Percentiles rank a stretch among this genome's conserved stretches.
phyloP scores from a whole-genome alignment of 495 filamentous ascomycete species.

The Aspergillus mulundensis region DNA sequence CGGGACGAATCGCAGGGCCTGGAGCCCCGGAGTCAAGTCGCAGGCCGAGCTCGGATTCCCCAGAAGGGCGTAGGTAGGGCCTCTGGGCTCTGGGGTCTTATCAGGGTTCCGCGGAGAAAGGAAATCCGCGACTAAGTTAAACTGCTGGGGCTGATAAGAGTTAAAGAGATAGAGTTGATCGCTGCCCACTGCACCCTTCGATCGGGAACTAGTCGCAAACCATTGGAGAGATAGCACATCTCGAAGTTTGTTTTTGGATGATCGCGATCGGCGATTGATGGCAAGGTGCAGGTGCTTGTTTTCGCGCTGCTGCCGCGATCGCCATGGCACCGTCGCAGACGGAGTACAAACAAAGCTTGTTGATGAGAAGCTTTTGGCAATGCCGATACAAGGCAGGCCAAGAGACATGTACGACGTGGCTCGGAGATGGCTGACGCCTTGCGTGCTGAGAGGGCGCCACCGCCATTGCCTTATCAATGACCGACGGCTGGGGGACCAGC shows the following conservation, averaged over 20 bases:
- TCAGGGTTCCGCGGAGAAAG: constrained; percentile 1
- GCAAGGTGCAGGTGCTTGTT: neutral
- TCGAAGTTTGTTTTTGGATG: neutral
- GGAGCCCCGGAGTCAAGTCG: neutral
- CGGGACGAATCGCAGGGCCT: neutral
- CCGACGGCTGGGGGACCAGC: no score
- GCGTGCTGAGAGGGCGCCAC: neutral
- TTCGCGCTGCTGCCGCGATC: neutral
- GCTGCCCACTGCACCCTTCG: neutral
- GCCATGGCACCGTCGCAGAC: neutral
- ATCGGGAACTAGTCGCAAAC: neutral
- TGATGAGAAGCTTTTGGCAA: neutral
- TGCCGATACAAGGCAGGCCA: neutral
- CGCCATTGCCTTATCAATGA: no score
- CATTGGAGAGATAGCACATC: neutral
- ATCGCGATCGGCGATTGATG: neutral
- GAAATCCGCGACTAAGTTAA: neutral
- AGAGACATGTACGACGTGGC: neutral
- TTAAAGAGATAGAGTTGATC: neutral
- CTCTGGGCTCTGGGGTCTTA: neutral
- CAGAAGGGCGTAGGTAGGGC: neutral
- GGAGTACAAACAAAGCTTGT: constrained; percentile 2
- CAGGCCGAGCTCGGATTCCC: neutral
- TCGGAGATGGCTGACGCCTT: neutral
- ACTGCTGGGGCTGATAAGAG: neutral